Evolutionary conservation across 306 rosid genomes (phyloP), one percentile per base, ranked within the genome.

Genomic region (Quercus glauca): DNA sequence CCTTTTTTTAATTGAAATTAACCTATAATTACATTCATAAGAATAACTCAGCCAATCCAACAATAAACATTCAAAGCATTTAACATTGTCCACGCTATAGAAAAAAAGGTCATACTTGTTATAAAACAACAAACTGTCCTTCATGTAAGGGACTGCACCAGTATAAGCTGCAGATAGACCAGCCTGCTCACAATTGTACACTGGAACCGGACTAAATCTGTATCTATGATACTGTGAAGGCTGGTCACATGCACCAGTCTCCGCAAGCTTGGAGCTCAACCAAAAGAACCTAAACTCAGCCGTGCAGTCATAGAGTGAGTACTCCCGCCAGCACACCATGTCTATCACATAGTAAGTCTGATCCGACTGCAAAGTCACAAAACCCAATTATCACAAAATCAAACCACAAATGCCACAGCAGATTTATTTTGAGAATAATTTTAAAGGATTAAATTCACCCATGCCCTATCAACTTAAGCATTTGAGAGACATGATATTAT

Each of bases 321-420:
- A 91, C 45, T 89, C 93, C 35, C 88, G 88, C 98, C 99, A 95
- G 81, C 99, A 95, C 82, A 95, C 79, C 97, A 95, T 90, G 87
- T 95, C 99, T 75, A 92, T 85, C 57, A 92, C 96, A 29, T 91
- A 92, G 91, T 95, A 95, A 28, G 97, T 91, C 81, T 92, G 98
- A 88, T 95, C 99, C 73, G 26, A 58, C 97, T 94, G 87, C 84
- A 26, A 37, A 72, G 23, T 29, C 49, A 28, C 25, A 26, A 69
- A 56, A 29, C 33, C 26, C 25, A 75, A 52, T 49, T 51, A 69
- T 59, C 80, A 80, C 69, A 69, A 78, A 28, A 28, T 28, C 29
- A 28, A 28, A 28, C 29, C 29, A 28, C 4, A 65, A 55, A 19
- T 31, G 73, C 55, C 1, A 65, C 53, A 49, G 28, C 6, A 53